Evolutionary conservation across 495 filamentous ascomycete genomes (phyloP).

Genomic region (Extremus antarcticus): DNA sequence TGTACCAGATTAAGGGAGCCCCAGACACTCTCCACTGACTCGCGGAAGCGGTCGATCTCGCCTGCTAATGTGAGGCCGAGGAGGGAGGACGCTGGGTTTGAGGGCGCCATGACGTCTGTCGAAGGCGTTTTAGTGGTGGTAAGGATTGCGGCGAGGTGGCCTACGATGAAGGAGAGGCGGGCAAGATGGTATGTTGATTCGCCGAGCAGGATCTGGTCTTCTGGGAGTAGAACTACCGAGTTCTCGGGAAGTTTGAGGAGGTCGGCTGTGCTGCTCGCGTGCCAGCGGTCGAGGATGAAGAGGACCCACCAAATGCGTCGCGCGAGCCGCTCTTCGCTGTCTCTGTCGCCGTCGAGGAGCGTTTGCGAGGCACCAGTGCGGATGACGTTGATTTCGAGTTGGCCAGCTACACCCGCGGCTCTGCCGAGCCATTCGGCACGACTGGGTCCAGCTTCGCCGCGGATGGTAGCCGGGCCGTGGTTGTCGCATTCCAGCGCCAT

Average conservation of each 20-base stretch:
- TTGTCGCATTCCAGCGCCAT: constrained; percentile 51
- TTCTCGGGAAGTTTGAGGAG: constrained; percentile 49
- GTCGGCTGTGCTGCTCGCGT: constrained; percentile 54
- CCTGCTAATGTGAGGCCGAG: constrained; percentile 32
- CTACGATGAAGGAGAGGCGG: constrained; percentile 35
- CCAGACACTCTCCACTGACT: constrained; percentile 33
- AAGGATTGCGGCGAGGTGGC: constrained; percentile 33
- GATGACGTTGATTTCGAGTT: constrained; percentile 42
- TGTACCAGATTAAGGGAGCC: constrained; percentile 41
- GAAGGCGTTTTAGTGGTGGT: constrained; percentile 32
- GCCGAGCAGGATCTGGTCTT: constrained; percentile 56
- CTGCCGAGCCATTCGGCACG: constrained; percentile 37
- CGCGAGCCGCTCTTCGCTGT: constrained; percentile 60
- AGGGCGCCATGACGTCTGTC: constrained; percentile 31
- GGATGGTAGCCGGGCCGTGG: constrained; percentile 33
- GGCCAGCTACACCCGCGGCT: constrained; percentile 49
- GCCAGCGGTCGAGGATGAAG: constrained; percentile 64
- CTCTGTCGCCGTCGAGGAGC: constrained; percentile 40
- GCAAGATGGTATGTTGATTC: constrained; percentile 52
- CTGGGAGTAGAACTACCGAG: constrained; percentile 48
- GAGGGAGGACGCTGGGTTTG: constrained; percentile 18
- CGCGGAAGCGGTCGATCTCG: constrained; percentile 40
- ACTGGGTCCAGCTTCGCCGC: constrained; percentile 22
- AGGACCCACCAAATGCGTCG: constrained; percentile 66
- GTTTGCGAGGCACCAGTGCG: constrained; percentile 14